phyloP scores from a whole-genome alignment of 2,329 filamentous ascomycete genomes.

The Xylariaceae sp. region DNA sequence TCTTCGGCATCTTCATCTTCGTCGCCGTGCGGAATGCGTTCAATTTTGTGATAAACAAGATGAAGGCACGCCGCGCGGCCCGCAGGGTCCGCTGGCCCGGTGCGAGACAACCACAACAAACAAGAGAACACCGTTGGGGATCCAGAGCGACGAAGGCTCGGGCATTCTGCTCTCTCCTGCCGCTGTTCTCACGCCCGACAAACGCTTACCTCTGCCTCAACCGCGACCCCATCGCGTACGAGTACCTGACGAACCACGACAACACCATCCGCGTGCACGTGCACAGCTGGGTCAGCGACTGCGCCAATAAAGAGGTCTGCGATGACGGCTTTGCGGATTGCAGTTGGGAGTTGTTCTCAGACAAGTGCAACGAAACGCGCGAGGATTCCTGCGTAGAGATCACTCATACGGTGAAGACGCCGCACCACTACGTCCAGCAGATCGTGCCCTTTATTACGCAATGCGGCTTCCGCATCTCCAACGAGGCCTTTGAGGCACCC shows the following conservation, averaged over 20 bases:
- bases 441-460: background rate
- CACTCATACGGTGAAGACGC: no score
- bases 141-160: no score
- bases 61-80: background rate
- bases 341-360: no score
- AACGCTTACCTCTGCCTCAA: background rate
- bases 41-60: no score
- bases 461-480: constrained; percentile 1
- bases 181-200: background rate
- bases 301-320: background rate
- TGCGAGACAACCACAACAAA: no score
- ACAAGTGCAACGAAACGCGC: no score
- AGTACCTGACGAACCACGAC: constrained; percentile 10
- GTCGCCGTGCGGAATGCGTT: background rate
- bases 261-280: constrained; percentile 5
- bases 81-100: no score
- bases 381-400: no score
- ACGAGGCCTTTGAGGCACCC: background rate
- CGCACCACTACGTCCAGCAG: background rate
- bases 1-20: background rate
- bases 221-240: background rate
- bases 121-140: no score
- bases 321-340: background rate
- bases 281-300: constrained; percentile 13
- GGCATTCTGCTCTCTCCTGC: background rate